Conservation (phyloP, 352 stramenopile species). For the Globisporangium emineosum region DNA sequence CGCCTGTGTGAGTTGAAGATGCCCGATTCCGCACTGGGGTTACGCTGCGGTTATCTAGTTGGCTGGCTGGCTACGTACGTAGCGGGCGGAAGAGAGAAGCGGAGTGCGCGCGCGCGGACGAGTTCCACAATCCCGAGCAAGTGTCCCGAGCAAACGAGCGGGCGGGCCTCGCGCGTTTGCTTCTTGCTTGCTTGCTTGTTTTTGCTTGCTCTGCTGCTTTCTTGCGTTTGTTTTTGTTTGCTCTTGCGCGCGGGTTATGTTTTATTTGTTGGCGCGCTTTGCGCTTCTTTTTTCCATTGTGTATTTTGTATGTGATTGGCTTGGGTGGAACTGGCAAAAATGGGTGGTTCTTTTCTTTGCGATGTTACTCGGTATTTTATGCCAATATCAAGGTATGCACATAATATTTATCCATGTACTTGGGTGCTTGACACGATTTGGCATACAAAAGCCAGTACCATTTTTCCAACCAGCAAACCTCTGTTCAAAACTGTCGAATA, state of each 20-base stretch:
- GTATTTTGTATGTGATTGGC: constrained; percentile 7
- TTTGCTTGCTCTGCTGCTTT: background rate
- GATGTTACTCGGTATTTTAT: background rate
- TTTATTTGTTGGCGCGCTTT: background rate
- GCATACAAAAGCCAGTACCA: background rate
- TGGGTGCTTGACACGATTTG: too few species aligned
- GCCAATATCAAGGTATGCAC: background rate
- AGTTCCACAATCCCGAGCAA: background rate
- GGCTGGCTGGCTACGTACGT: background rate
- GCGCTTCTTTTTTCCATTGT: constrained; percentile 8
- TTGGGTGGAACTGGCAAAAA: constrained; percentile 6
- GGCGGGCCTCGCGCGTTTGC: background rate
- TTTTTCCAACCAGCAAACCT: background rate
- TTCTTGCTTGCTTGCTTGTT: background rate
- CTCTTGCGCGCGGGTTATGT: background rate
- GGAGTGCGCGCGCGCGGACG: background rate
- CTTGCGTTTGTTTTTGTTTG: constrained; percentile 9
- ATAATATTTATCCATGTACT: background rate
- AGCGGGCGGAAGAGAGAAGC: background rate
- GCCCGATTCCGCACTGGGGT: background rate
- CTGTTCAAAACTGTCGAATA: background rate
- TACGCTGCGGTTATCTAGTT: background rate
- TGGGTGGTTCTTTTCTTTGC: background rate
- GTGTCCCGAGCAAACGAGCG: background rate
- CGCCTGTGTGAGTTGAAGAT: too few species aligned